Evolutionary conservation across 176 grass and related monocot genomes (phyloP).

Genomic region (Oryza rufipogon): DNA sequence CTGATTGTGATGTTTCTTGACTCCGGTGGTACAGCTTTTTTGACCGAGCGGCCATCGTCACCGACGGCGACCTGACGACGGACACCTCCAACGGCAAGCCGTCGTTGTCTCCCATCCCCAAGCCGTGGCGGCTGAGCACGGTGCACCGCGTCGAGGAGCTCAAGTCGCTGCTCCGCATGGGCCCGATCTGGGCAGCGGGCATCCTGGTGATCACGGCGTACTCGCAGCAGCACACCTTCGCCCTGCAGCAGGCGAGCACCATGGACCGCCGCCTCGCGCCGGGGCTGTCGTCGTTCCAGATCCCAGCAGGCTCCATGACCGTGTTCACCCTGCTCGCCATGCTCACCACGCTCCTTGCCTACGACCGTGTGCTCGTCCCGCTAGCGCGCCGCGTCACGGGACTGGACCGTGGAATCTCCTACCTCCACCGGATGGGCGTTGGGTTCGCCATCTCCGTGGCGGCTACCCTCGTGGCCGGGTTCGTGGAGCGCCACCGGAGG

Average conservation of each 20-base stretch:
- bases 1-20: not conserved
- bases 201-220: constrained; percentile 77
- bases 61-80: constrained; percentile 39
- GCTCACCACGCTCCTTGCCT: constrained; percentile 62
- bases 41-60: constrained; percentile 73
- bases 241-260: constrained; percentile 78
- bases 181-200: constrained; percentile 81
- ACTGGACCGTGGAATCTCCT: constrained; percentile 74
- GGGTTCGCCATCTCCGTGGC: constrained; percentile 58
- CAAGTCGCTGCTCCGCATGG: constrained; percentile 80
- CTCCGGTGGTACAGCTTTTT: constrained; percentile 48
- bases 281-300: constrained; percentile 57
- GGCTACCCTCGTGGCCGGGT: constrained; percentile 58
- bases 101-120: not conserved
- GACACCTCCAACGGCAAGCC: constrained; percentile 25
- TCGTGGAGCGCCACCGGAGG: constrained; percentile 62
- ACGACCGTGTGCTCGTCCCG: constrained; percentile 63
- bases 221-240: constrained; percentile 70
- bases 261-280: constrained; percentile 73
- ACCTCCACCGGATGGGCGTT: constrained; percentile 74
- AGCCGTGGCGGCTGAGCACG: constrained; percentile 77
- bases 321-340: constrained; percentile 66
- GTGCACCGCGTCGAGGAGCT: constrained; percentile 87
- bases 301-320: constrained; percentile 78
- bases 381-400: constrained; percentile 66